phyloP scores from a whole-genome alignment of 2,329 filamentous ascomycete species.

The Aspergillus sclerotialis region DNA sequence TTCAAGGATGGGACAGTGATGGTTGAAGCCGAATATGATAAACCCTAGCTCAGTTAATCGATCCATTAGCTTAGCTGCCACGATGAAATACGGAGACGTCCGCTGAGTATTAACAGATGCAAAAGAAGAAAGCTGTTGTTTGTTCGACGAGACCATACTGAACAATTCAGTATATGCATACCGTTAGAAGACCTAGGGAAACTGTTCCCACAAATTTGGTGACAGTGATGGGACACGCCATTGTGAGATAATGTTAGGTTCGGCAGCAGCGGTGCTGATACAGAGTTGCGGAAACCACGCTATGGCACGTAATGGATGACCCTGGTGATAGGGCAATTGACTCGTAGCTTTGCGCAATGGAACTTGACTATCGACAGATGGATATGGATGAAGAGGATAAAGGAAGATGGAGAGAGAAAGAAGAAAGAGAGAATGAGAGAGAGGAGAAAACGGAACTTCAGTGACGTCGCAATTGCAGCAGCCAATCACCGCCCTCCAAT shows the following conservation, averaged over 20 bases:
- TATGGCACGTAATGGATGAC: neutral
- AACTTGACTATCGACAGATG: too few relatives aligned
- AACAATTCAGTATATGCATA: slow-evolving; percentile 41
- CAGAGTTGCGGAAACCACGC: slow-evolving; percentile 1
- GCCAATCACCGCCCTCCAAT: too few relatives aligned
- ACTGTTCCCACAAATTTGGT: slow-evolving; percentile 92
- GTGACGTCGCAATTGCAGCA: too few relatives aligned
- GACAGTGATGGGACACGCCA: slow-evolving; percentile 65
- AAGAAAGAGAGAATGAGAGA: too few relatives aligned
- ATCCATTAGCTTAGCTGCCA: neutral
- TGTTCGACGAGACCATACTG: neutral
- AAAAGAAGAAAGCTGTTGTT: neutral
- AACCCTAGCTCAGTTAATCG: slow-evolving; percentile 54
- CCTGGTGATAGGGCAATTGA: neutral
- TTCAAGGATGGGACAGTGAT: slow-evolving; percentile 75
- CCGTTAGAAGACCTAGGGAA: slow-evolving; percentile 79
- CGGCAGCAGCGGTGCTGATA: too few relatives aligned
- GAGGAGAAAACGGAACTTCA: too few relatives aligned
- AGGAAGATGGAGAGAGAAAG: too few relatives aligned
- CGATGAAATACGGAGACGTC: neutral
- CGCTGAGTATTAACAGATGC: neutral
- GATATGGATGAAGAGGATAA: too few relatives aligned
- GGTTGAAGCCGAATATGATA: slow-evolving; percentile 76
- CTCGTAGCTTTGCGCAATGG: too few relatives aligned
- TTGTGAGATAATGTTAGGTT: too few relatives aligned